Conservation (phyloP, 1,139 yeast genomes). For the Geotrichum citri-aurantii region DNA sequence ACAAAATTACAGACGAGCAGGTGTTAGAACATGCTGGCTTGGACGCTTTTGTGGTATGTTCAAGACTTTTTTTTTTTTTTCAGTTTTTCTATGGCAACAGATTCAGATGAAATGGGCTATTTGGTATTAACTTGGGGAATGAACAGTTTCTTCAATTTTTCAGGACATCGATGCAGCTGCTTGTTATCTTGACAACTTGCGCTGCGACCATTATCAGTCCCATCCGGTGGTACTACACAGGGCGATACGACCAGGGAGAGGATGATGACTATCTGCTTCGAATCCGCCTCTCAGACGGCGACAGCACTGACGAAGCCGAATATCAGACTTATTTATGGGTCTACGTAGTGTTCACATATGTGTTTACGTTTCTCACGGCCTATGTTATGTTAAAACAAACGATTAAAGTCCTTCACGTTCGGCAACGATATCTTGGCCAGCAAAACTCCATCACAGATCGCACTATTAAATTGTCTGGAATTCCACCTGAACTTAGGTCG, state of each 20-base stretch:
- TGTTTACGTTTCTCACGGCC: constrained; percentile 67
- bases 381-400: constrained; percentile 63
- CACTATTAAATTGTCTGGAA: constrained; percentile 82
- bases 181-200: constrained; percentile 52
- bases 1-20: constrained; percentile 62
- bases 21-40: constrained; percentile 85
- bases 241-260: constrained; percentile 56
- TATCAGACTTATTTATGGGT: constrained; percentile 53
- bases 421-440: constrained; percentile 79
- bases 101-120: neutral
- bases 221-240: constrained; percentile 62
- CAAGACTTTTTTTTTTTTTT: too few relatives aligned
- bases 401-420: constrained; percentile 58
- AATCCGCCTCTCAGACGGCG: constrained; percentile 19
- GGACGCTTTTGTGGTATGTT: constrained; percentile 67
- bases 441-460: constrained; percentile 91
- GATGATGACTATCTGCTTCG: constrained; percentile 25
- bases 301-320: constrained; percentile 26
- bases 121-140: neutral
- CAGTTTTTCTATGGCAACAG: neutral
- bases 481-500: constrained; percentile 75
- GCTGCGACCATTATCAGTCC: constrained; percentile 70
- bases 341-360: constrained; percentile 80
- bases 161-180: constrained; percentile 63
- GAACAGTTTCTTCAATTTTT: constrained; percentile 60